Evolutionary conservation across 208 protist genomes (phyloP).

Genomic region (Leishmania mexicana): DNA sequence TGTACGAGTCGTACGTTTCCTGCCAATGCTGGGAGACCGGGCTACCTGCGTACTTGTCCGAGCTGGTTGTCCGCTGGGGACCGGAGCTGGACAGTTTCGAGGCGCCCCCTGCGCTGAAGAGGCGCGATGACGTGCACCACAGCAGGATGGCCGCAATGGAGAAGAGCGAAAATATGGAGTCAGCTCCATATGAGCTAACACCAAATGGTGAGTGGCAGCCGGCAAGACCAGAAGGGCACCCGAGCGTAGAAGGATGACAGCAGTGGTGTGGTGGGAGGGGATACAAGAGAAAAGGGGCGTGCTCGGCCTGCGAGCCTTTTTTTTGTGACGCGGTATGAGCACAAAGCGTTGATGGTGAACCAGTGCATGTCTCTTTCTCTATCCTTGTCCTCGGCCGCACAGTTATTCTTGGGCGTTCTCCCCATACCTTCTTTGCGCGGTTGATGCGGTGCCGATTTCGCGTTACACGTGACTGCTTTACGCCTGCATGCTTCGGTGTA

Average conservation of each 20-base stretch:
- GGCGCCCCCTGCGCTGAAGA: conserved; percentile 23
- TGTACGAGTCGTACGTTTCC: conserved; percentile 70
- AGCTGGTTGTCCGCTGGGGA: conserved; percentile 63
- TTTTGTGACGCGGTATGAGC: not conserved
- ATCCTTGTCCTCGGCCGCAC: not conserved
- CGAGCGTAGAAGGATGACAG: not conserved
- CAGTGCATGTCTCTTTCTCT: not conserved
- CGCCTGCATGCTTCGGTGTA: not conserved
- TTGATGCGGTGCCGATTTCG: not conserved
- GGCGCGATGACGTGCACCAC: not conserved
- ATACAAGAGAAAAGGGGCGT: too few species aligned
- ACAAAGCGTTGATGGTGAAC: not conserved
- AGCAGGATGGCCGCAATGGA: not conserved
- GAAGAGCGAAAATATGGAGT: not conserved
- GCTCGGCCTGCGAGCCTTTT: not conserved
- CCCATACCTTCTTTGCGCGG: not conserved
- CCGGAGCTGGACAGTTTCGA: conserved; percentile 45
- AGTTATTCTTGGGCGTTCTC: not conserved
- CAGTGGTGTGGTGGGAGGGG: not conserved
- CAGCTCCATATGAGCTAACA: not conserved
- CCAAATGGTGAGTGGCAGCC: not conserved
- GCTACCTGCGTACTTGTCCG: conserved; percentile 47
- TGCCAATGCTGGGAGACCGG: conserved; percentile 45
- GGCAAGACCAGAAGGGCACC: not conserved
- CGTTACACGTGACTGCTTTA: not conserved